Base-by-base conservation (phyloP, 371 early-diverging fungal species). In the Rhizomucor pusillus region DNA sequence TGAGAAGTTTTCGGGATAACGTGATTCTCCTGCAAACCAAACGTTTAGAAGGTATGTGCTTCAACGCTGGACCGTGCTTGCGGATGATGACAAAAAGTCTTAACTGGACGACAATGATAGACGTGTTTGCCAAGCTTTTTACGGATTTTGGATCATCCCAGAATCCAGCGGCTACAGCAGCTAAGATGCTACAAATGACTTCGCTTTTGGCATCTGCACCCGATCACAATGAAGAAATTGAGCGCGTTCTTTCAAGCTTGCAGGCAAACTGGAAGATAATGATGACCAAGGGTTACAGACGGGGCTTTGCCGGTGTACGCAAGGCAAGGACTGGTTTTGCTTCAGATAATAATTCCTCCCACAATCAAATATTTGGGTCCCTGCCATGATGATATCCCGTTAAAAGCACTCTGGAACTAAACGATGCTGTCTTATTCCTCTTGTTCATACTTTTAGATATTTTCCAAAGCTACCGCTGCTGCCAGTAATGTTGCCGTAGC, bases 121-220 rank as follows among this genome's bases (percentile, higher is more conserved):
- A 74, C 37, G 79, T 85, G 1, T 84, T 91, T 65, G 79, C 84
- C 12, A 81, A 84, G 47, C 60, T 88, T 5, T 82, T 88, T 55
- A 71, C 75, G 37, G 89, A 88, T 41, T 78, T 88, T 58, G 85
- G 86, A 43, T 80, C 82, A 2, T 85, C 84, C 7, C 82, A 84
- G 41, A 85, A 84, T 16, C 81, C 85, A 11, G 76, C 82, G 13
- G 90, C 89, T 18, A 84, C 86, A 6, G 86, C 88, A 7, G 74
- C 87, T 20, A 82, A 88, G 39, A 80, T 88, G 81, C 62, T 89
- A 16, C 91, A 91, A 59, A 91, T 91, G 91, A 86, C 87, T 3
- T 82, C 82, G 3, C 61, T 90, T 7, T 51, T 85, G 22, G 81
- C 84, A 1, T 82, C 84, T 34, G 73, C 82, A 18, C 80, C 81